Evolutionary conservation across 805 yeast genomes (phyloP), one percentile per base, ranked within the genome.

Genomic region (Pachysolen tannophilus): DNA sequence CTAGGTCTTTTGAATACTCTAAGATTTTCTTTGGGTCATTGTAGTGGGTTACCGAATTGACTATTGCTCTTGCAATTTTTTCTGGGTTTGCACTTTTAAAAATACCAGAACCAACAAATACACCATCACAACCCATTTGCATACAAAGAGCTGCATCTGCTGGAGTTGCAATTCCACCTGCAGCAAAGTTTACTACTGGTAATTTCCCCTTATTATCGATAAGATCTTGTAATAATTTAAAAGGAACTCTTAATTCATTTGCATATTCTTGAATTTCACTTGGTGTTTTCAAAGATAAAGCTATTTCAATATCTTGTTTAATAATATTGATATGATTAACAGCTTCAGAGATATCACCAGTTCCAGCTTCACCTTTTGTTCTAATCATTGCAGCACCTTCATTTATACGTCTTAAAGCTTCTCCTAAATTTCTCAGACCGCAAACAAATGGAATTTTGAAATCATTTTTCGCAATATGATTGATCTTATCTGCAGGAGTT

Each of bases 371-470:
- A 46, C 94, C 94, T 60, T 82, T 82, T 44, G 92, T 78, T 55
- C 92, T 70, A 53, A 82, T 72, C 90, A 82, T 81, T 21, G 90
- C 88, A 25, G 92, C 90, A 45, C 92, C 92, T 58, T 82, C 94
- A 47, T 67, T 61, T 49, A 83, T 67, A 52, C 94, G 70, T 56
- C 92, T 72, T 45, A 82, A 66, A 3, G 90, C 88, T 58, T 82
- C 92, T 29, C 90, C 92, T 39, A 82, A 67, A 58, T 82, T 73
- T 53, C 76, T 78, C 39, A 88, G 85, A 26, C 94, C 94, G 55
- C 92, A 83, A 11, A 82, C 92, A 56, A 82, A 83, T 20, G 92
- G 90, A 35, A 80, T 79, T 38, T 73, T 69, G 63, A 67, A 83
- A 19, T 66, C 58, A 38, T 54, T 47, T 59, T 82, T 82, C 39